Evolutionary conservation across 805 yeast species (phyloP), one percentile per base, ranked within the genome.

Genomic region (Lachancea fermentati): DNA sequence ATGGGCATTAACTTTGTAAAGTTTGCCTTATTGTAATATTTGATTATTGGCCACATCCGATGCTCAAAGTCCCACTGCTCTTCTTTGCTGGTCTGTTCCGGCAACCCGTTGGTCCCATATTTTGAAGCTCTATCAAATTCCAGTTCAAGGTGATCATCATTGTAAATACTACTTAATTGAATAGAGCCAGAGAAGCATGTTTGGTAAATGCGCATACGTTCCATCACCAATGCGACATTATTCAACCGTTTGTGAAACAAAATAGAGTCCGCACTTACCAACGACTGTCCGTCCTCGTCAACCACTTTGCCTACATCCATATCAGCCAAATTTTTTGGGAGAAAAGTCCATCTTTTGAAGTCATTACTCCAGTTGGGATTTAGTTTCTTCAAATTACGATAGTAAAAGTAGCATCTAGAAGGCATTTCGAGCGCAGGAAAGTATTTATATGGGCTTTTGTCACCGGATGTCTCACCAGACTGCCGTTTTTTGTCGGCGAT

Each of bases 21-120:
- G 11, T 38, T 47, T 7, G 37, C 24, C 12, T n/a, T 19, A 32
- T 43, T 33, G 32, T 32, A 49, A 6, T 35, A 28, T 34, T 46
- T 44, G 19, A 53, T 5, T 14, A 50, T 41, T 2, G 57, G 57
- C 42, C 49, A 53, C 54, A 54, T 50, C 32, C 46, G 50, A 13
- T 43, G 43, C 39, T 52, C 53, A 36, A 52, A 51, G 18, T 51
- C 56, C 37, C 38, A 51, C 34, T 51, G 55, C 18, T 45, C 44
- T 18, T 37, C 43, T 8, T 34, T 35, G 29, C 37, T 16, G 37
- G 17, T 34, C 11, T 17, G 16, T 5, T 28, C 29, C 18, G n/a
- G 8, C 8, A 12, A 24, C 11, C 14, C 3, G 16, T 30, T 17
- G 19, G 19, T 2, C 9, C 14, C 30, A 15, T 4, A 8, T 11